Base-by-base conservation (phyloP, 1,284 basidiomycete genomes). In the Quambalaria eucalypti region DNA sequence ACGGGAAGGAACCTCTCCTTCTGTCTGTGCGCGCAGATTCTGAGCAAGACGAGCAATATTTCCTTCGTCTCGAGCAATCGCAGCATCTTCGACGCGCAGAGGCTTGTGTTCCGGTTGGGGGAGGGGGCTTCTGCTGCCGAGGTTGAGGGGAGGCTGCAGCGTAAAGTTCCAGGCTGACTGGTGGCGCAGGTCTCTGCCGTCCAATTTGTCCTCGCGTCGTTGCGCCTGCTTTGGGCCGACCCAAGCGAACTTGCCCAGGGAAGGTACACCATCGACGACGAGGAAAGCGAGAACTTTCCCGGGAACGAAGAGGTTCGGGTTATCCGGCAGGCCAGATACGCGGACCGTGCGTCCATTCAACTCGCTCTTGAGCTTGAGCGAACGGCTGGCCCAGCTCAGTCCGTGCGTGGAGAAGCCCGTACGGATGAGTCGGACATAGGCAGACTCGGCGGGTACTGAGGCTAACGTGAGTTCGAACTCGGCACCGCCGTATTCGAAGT, bases 281-380 rank as follows among this genome's bases (percentile, higher is more conserved):
- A 75, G 63, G 38, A 75, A 75, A 3, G 66, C 59, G 31, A 76
- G 60, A 19, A 71, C 73, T 1, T 71, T 66, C 4, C 73, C 73
- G 7, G 73, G 73, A 3, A 65, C 62, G 48, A 72, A 66, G 36
- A 76, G 57, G 23, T 48, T 48, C 9, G 68, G 57, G 55, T 74
- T 73, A 14, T 61, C 55, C n/a, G 73, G 69, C 25, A 71, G 54
- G 38, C 67, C 66, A 4, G 62, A 54, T 25, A 75, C 71, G 44
- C 55, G 56, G 12, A 70, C 47, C 38, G 42, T 52, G 42, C 42
- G 55, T 5, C 46, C 62, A 12, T 26, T 21, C 2, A 48, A 42
- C 14, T 52, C 52, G 26, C 62, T 48, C 29, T 56, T 50, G 36
- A 70, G 62, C 57, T 70, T 60, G 42, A 70, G 58, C 56, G 62